Percentiles rank a stretch among this genome's conserved stretches.
phyloP scores from a whole-genome alignment of 192 early-diverging fungal genomes.

The Coemansia erecta region DNA sequence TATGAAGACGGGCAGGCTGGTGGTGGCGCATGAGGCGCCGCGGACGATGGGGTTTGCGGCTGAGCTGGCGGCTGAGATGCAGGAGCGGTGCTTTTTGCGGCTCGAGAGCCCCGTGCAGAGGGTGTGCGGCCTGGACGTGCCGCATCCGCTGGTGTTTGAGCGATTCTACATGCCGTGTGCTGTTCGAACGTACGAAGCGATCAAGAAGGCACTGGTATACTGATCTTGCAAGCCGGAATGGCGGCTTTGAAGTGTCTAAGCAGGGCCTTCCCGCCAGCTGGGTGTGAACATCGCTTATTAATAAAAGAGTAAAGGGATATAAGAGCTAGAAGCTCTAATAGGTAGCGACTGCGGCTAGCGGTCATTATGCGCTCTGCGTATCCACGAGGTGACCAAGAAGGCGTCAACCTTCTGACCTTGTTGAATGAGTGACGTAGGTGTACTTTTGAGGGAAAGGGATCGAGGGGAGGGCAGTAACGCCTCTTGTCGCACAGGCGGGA shows the following conservation, averaged over 20 bases:
- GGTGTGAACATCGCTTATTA: no score
- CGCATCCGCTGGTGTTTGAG: constrained; percentile 92
- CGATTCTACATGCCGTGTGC: constrained; percentile 90
- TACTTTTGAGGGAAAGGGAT: not conserved
- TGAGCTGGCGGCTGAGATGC: constrained; percentile 84
- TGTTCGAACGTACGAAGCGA: constrained; percentile 82
- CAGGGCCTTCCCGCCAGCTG: no score
- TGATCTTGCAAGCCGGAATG: constrained; percentile 16
- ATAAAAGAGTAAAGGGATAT: no score
- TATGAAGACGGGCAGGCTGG: constrained; percentile 86
- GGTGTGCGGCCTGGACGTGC: constrained; percentile 85
- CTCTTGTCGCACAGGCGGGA: no score
- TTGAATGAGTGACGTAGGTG: not conserved
- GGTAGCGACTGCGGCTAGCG: no score
- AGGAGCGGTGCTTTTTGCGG: constrained; percentile 89
- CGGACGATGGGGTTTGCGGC: constrained; percentile 86
- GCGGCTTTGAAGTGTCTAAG: no score
- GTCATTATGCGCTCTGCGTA: no score
- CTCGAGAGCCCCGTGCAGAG: constrained; percentile 89
- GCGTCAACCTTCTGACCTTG: not conserved
- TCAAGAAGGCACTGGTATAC: constrained; percentile 76
- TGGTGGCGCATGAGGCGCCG: constrained; percentile 94
- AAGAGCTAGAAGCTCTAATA: no score
- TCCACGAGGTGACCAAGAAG: no score
- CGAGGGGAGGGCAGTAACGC: no score